Evolutionary conservation across 2,329 filamentous ascomycete genomes (phyloP).

Genomic region (Aspergillus costaricaensis): DNA sequence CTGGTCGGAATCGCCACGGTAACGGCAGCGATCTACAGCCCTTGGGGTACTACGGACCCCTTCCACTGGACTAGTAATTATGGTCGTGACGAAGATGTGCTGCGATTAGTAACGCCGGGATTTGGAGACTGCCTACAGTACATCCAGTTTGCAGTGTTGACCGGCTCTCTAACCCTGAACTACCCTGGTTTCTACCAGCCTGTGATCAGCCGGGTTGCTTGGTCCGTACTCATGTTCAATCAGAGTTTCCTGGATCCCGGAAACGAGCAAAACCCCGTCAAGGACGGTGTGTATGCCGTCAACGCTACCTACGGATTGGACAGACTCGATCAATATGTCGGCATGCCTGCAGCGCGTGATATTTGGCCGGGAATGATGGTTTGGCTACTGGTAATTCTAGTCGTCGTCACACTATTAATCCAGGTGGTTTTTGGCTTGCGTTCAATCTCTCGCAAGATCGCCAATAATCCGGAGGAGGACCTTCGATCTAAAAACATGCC

Average conservation of each 20-base stretch:
- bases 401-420: conserved; percentile 65
- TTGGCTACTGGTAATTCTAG: conserved; percentile 80
- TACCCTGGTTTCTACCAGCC: conserved; percentile 97
- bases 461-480: conserved; percentile 77
- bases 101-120: conserved; percentile 89
- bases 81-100: conserved; percentile 85
- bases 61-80: conserved; percentile 99
- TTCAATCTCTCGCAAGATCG: conserved; percentile 73
- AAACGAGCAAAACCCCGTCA: conserved; percentile 65
- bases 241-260: conserved; percentile 76
- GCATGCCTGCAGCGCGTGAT: conserved; percentile 73
- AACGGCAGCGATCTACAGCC: conserved; percentile 82
- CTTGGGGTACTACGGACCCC: conserved; percentile 87
- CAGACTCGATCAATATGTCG: conserved; percentile 75
- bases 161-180: conserved; percentile 79
- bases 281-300: conserved; percentile 84
- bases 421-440: conserved; percentile 76
- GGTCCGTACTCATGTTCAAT: conserved; percentile 93
- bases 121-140: conserved; percentile 98
- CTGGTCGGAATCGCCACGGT: conserved; percentile 80
- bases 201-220: conserved; percentile 80
- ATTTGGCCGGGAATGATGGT: conserved; percentile 94
- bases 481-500: conserved; percentile 88
- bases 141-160: conserved; percentile 87
- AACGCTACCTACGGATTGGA: conserved; percentile 79